phyloP scores from a whole-genome alignment of 2,329 filamentous ascomycete species.

The Cladosporium austrohemisphaericum region DNA sequence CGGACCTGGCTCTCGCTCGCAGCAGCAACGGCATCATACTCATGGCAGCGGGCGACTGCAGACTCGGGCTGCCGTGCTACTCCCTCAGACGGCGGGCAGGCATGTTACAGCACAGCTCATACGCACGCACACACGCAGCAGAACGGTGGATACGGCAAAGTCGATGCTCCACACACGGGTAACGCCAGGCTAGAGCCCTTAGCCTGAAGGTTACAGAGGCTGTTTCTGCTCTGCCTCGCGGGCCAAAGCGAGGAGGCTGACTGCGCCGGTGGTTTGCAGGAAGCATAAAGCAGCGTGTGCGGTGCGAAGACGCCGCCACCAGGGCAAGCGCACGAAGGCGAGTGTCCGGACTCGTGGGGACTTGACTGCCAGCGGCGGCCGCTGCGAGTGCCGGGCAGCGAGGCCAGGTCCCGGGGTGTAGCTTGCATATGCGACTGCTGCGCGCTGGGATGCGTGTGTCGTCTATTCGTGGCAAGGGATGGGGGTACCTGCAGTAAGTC shows the following conservation, averaged over 20 bases:
- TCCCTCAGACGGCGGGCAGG: neutral
- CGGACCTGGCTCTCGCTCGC: no score
- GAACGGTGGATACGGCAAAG: conserved; percentile 8
- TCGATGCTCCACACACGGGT: conserved; percentile 10
- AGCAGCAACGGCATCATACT: no score
- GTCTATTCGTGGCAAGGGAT: conserved; percentile 14
- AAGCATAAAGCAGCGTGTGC: no score
- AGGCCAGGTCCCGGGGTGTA: conserved; percentile 4
- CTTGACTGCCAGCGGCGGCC: conserved; percentile 1
- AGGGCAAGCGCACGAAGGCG: neutral
- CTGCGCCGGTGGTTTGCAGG: conserved; percentile 2
- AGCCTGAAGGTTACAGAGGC: conserved; percentile 10
- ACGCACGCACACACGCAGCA: neutral
- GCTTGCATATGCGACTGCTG: conserved; percentile 3
- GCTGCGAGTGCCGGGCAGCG: conserved; percentile 1
- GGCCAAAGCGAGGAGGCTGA: conserved; percentile 2
- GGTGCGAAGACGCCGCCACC: conserved; percentile 3
- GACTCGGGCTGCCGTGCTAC: conserved; percentile 3
- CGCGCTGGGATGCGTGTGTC: conserved; percentile 5
- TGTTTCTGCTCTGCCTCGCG: conserved; percentile 2
- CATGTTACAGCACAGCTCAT: conserved; percentile 7
- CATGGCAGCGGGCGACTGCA: neutral
- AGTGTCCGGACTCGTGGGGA: conserved; percentile 5
- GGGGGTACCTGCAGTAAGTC: conserved; percentile 12
- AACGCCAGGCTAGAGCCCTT: conserved; percentile 2